Base-by-base conservation (phyloP, 768 basidiomycete genomes). In the Kwoniella mangroviensis region DNA sequence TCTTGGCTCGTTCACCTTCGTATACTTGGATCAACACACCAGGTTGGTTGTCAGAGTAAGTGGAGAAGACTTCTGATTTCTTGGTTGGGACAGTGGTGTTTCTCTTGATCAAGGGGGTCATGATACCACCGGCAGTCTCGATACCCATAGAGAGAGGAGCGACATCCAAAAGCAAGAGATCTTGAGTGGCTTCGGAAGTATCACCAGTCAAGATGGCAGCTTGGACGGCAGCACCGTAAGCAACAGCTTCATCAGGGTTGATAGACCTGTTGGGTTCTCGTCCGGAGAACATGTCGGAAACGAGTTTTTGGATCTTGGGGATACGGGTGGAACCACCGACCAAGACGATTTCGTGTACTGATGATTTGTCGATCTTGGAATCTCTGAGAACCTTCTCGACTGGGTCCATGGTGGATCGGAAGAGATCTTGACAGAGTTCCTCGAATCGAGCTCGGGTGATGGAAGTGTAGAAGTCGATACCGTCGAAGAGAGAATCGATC, bases 231-330 rank as follows among this genome's bases (percentile, higher is more conserved):
- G 96, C 96, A 88, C 96, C 96, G 79, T 97, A 98, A 56, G 96
- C 94, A 75, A 99, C 96, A 72, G 96, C 96, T 86, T 99, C 96
- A 84, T 99, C 96, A 63, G 95, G 94, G 88, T 99, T 98, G 86
- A 98, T 99, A 75, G 82, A 82, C 88, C 94, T 95, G 72, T 95
- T 95, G 63, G 94, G 94, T 84, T 98, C 96, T 87, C 92, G 97
- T 83, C 93, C 91, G 75, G 88, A 90, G 85, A 98, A 99, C 88
- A 89, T 98, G 83, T 98, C 95, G 85, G 94, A 94, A 82, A 99
- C 90, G 83, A 98, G 92, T 80, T 97, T 93, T 81, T 98, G 95
- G 74, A 99, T 94, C 87, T 97, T 97, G 84, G 96, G 96, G 79
- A 99, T 99, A 90, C 96, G 95, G 76, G 96, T 99, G 34, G 96